Evolutionary conservation across 2,329 filamentous ascomycete species (phyloP).

Genomic region (Meredithiella fracta): DNA sequence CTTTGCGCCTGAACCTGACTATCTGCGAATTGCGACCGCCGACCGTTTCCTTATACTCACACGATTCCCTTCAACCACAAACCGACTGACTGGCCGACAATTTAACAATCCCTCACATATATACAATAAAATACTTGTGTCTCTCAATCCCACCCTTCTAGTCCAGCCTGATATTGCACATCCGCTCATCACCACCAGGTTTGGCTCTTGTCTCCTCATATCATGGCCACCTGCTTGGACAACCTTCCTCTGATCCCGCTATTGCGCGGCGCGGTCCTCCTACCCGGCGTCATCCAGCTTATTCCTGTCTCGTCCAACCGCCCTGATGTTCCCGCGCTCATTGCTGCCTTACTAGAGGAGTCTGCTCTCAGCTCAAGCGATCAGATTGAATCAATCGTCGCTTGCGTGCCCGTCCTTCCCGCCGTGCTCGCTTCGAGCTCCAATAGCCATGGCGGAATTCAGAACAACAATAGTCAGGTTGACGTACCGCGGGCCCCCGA

Average conservation of each 20-base stretch:
- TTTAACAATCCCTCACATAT: neutral
- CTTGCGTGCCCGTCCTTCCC: constrained; percentile 72
- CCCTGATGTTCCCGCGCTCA: constrained; percentile 72
- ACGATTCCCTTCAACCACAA: neutral
- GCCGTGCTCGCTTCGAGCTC: constrained; percentile 44
- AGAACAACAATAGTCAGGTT: constrained; percentile 54
- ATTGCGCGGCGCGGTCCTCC: constrained; percentile 60
- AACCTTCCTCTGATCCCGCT: constrained; percentile 65
- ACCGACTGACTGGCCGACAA: neutral
- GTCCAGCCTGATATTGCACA: constrained; percentile 10
- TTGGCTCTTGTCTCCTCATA: neutral
- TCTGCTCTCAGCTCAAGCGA: constrained; percentile 50
- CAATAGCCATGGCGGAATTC: constrained; percentile 38
- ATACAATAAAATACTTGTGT: neutral
- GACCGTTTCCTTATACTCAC: neutral
- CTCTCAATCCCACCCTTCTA: neutral
- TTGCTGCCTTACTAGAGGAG: constrained; percentile 70
- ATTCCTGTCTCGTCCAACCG: constrained; percentile 66
- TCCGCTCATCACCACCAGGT: neutral
- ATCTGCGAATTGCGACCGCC: neutral
- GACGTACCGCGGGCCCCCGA: constrained; percentile 24
- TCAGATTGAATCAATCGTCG: constrained; percentile 54
- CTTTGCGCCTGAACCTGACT: neutral
- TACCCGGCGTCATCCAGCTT: constrained; percentile 72
- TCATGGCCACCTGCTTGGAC: constrained; percentile 11